Evolutionary conservation across 371 early-diverging fungal genomes (phyloP), one percentile per base, ranked within the genome.

Genomic region (Circinella umbellata): DNA sequence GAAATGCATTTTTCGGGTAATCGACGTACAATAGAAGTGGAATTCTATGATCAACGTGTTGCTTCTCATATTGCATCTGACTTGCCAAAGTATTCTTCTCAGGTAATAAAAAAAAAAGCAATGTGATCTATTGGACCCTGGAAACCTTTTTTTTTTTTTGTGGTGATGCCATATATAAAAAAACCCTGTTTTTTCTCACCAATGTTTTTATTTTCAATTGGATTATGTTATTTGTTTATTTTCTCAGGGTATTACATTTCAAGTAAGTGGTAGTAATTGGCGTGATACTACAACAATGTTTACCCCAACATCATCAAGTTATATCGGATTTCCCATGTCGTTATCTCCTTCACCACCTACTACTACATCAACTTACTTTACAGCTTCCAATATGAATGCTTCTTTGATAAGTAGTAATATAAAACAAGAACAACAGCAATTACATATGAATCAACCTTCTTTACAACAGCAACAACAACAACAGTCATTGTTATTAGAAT

Each of bases 31-130:
- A 46, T 71, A 4, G 54, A 63, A 63, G 51, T 71, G 3, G 71
- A 71, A 14, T 71, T 63, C 35, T 66, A 47, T 46, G 71, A 71
- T 38, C 47, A 46, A 15, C 62, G 71, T 11, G 53, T 42, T 10
- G 71, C 71, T 20, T 20, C 61, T 38, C 38, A 53, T 20, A 34
- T 67, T 8, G 20, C 36, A 18, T 36, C 39, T 39, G 48, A 61
- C n/a, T n/a, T 71, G 49, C 60, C 66, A 39, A 59, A 35, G 5
- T 62, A 71, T 20, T 53, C 36, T n/a, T 67, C 35, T 15, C 55
- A 66, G 55, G 71, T 71, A 71, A 34, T 9, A 17, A 42, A 15
- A 14, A 6, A 20, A 9, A 67, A 4, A 49, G 37, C 51, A 39
- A 42, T 9, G 42, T 6, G 42, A 13, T 51, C 4, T 49, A 65